Evolutionary conservation across 164 flowering plant genomes (phyloP).

Genomic region (Hamamelis virginiana): DNA sequence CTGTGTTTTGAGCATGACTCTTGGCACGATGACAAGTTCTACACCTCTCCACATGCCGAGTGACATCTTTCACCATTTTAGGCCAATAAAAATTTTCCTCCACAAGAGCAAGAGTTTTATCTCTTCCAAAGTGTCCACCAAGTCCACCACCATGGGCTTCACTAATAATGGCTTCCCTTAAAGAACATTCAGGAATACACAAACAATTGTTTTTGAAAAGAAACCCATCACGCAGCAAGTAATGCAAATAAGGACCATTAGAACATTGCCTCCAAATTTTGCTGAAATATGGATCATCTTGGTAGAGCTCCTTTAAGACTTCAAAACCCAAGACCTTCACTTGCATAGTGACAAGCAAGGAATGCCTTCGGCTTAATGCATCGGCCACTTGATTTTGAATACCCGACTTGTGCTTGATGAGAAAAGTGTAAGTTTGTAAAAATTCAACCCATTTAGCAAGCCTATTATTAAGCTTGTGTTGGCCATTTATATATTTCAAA

Average conservation of each 20-base stretch:
- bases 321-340: neutral
- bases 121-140: neutral
- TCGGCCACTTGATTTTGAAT: neutral
- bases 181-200: neutral
- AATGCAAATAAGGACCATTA: neutral
- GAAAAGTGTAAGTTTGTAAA: neutral
- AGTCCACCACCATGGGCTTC: neutral
- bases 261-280: neutral
- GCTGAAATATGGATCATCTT: neutral
- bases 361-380: slow-evolving; percentile 5
- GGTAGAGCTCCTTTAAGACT: neutral
- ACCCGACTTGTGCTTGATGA: neutral
- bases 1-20: neutral
- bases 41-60: neutral
- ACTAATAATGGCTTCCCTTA: neutral
- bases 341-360: neutral
- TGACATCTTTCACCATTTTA: neutral
- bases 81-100: neutral
- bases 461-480: slow-evolving; percentile 3
- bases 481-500: slow-evolving; percentile 1
- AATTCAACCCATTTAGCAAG: slow-evolving; percentile 5
- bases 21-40: neutral
- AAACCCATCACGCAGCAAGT: neutral
- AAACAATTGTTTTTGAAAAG: neutral
- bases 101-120: neutral